phyloP scores from a whole-genome alignment of 1,139 yeast species.

The Meyerozyma carpophila region DNA sequence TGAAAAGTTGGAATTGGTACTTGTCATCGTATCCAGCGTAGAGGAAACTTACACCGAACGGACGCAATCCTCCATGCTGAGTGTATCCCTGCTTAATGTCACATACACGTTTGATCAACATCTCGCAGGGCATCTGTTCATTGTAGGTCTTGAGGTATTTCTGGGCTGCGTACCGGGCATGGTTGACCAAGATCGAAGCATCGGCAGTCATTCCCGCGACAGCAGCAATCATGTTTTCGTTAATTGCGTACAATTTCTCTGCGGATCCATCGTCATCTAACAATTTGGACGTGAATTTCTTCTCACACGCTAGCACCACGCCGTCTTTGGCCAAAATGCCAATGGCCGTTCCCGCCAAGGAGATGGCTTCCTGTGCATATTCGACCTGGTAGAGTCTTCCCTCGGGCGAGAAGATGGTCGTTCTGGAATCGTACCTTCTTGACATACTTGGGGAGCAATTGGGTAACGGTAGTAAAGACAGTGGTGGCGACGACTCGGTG shows the following conservation, averaged over 20 bases:
- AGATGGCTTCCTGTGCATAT: slow-evolving; percentile 95
- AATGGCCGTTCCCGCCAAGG: slow-evolving; percentile 96
- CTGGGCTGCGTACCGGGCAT: slow-evolving; percentile 85
- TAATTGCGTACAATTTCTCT: slow-evolving; percentile 83
- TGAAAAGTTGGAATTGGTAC: slow-evolving; percentile 86
- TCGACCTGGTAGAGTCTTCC: slow-evolving; percentile 96
- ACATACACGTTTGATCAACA: slow-evolving; percentile 81
- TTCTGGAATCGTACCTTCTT: slow-evolving; percentile 82
- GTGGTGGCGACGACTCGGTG: not conserved
- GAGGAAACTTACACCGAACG: slow-evolving; percentile 94
- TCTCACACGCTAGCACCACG: slow-evolving; percentile 92
- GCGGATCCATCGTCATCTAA: slow-evolving; percentile 92
- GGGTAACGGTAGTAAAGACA: not conserved
- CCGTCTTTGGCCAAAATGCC: slow-evolving; percentile 92
- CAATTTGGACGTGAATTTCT: slow-evolving; percentile 86
- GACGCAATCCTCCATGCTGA: slow-evolving; percentile 97
- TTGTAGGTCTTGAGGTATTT: slow-evolving; percentile 77
- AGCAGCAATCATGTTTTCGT: slow-evolving; percentile 78
- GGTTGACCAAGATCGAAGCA: slow-evolving; percentile 85
- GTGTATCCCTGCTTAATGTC: slow-evolving; percentile 97
- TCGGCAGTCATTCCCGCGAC: slow-evolving; percentile 99
- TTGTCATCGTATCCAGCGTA: slow-evolving; percentile 95
- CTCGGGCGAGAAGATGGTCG: slow-evolving; percentile 97
- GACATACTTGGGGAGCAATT: slow-evolving; percentile 27
- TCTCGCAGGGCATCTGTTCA: slow-evolving; percentile 89